These are phyloP conservation scores for Trichosporon asahii DNA, from an alignment of 1,284 basidiomycete species.

Conservation along the genomic window DNA sequence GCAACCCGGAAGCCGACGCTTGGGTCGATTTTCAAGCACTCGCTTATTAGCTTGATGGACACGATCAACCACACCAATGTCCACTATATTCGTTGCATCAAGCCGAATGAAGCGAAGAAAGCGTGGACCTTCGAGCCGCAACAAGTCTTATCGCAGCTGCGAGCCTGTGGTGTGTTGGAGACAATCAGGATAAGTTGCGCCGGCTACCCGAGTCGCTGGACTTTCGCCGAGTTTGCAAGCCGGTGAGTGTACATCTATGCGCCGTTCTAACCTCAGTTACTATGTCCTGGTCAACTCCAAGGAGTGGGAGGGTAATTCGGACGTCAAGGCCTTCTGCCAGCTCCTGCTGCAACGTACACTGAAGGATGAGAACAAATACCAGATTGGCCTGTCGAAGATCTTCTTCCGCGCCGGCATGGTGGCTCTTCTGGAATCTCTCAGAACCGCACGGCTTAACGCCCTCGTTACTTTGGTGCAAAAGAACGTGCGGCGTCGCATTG, in stretches of 20 bases:
- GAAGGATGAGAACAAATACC: conserved; percentile 92
- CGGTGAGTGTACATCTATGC: conserved; percentile 61
- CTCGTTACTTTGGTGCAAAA: conserved; percentile 96
- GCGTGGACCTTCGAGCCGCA: conserved; percentile 97
- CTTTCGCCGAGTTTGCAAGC: conserved; percentile 98
- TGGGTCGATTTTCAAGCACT: conserved; percentile 97
- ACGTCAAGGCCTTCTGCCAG: conserved; percentile 77
- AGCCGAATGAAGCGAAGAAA: conserved; percentile 93
- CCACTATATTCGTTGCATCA: conserved; percentile 99
- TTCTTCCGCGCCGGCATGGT: conserved; percentile 99
- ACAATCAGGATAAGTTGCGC: conserved; percentile 99
- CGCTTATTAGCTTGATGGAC: conserved; percentile 90
- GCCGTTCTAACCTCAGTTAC: conserved; percentile 60
- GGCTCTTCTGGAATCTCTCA: conserved; percentile 88
- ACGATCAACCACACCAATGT: conserved; percentile 97
- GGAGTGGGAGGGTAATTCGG: conserved; percentile 70
- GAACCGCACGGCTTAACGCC: conserved; percentile 79
- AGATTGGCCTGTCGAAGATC: conserved; percentile 94
- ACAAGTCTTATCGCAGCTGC: conserved; percentile 89
- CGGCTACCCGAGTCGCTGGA: conserved; percentile 98
- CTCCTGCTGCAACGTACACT: conserved; percentile 82
- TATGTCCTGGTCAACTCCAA: conserved; percentile 91
- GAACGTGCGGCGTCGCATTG: conserved; percentile 84
- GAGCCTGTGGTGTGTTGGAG: conserved; percentile 98
- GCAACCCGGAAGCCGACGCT: conserved; percentile 90